A percentile compares a stretch with the other conserved stretches of the same genome.
phyloP scores from a whole-genome alignment of 2,329 filamentous ascomycete species.

The Cryphonectria japonica region DNA sequence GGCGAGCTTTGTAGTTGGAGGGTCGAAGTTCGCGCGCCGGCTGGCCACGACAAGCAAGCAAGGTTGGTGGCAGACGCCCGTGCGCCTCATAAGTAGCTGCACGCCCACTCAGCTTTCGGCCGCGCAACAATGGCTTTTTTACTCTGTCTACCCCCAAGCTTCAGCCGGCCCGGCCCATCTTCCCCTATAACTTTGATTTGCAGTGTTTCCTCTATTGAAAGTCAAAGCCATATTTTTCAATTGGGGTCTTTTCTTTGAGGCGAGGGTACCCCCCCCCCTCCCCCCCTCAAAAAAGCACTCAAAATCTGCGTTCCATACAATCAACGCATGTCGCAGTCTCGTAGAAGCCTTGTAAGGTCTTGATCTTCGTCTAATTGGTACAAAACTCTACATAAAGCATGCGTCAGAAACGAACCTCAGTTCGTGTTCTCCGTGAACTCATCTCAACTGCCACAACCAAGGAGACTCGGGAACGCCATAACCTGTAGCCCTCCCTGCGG shows the following conservation, averaged over 20 bases:
- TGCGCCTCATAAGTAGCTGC: not conserved
- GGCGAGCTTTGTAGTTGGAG: constrained; percentile 11
- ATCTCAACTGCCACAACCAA: constrained; percentile 19
- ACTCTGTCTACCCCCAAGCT: not conserved
- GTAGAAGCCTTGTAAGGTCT: not conserved
- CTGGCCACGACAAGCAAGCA: not conserved
- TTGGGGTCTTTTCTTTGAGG: not conserved
- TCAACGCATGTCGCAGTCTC: not conserved
- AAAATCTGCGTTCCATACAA: not conserved
- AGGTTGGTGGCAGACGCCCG: constrained; percentile 4
- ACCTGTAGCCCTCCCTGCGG: constrained; percentile 8
- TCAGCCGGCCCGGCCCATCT: not conserved
- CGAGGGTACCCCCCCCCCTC: too few species aligned
- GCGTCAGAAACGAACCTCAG: constrained; percentile 11
- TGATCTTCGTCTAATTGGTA: constrained; percentile 20
- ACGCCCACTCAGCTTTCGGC: constrained; percentile 1
- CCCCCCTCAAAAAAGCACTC: too few species aligned
- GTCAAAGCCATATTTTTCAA: not conserved
- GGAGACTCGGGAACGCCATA: constrained; percentile 24
- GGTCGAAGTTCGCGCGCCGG: not conserved
- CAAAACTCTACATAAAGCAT: constrained; percentile 27
- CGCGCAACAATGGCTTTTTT: not conserved
- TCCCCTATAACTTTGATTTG: not conserved
- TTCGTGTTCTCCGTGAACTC: constrained; percentile 1
- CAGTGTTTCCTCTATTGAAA: not conserved